Conservation (phyloP, 768 basidiomycete genomes). For the Boletus sp. region DNA sequence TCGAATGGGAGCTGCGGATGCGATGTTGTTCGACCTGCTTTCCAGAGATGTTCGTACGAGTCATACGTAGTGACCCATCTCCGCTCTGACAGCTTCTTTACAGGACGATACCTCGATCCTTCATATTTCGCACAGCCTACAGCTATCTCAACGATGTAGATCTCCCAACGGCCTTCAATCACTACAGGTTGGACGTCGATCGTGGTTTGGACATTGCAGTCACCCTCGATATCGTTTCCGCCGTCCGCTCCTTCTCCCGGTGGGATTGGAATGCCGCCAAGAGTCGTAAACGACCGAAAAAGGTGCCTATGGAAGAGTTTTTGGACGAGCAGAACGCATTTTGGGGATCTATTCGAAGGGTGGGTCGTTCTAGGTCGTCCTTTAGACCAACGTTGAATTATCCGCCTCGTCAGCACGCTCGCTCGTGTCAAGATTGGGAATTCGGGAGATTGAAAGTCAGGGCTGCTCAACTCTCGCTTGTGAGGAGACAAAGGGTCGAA, state of each 20-base stretch:
- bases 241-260: neutral
- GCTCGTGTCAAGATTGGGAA: constrained; percentile 2
- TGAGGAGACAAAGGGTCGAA: constrained; percentile 1
- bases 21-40: constrained; percentile 8
- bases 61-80: neutral
- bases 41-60: constrained; percentile 7
- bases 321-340: neutral
- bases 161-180: neutral
- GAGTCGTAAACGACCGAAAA: neutral
- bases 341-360: neutral
- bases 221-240: fast-evolving
- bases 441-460: neutral
- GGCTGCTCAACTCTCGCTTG: neutral
- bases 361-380: neutral
- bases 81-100: neutral
- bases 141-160: neutral
- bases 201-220: fast-evolving
- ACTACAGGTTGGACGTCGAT: neutral
- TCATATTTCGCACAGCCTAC: too few relatives aligned
- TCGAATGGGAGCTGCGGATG: constrained; percentile 16
- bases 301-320: neutral
- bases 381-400: neutral
- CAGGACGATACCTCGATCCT: neutral
- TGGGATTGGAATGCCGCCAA: neutral
- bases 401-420: constrained; percentile 6